Percentiles rank a stretch among this genome's conserved stretches.
These are phyloP conservation scores for Microdochium nivale DNA, from an alignment of 2,329 filamentous ascomycete genomes.

Conservation along the genomic window DNA sequence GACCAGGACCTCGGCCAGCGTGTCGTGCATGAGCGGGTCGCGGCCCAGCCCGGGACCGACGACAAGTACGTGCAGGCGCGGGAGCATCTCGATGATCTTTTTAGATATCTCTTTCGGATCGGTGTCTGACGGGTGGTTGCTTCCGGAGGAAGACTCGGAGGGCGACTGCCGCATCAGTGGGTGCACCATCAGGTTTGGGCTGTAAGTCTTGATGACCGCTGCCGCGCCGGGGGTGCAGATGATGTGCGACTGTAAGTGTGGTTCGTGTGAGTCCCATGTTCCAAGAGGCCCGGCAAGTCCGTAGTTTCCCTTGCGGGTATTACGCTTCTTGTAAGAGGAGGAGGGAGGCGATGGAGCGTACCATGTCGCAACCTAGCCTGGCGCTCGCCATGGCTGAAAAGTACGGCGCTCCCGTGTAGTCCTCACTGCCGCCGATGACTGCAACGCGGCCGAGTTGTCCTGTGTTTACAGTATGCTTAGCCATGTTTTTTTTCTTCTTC, in stretches of 20 bases:
- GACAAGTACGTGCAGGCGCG: conserved; percentile 84
- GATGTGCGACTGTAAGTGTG: conserved; percentile 64
- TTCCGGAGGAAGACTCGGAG: conserved; percentile 19
- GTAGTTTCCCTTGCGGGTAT: too few species aligned
- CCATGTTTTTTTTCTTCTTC: too few species aligned
- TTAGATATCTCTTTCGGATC: conserved; percentile 54
- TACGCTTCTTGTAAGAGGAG: neutral
- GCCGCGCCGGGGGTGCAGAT: conserved; percentile 89
- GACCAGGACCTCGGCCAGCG: conserved; percentile 67
- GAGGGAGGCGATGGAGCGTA: conserved; percentile 26
- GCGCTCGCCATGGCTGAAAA: conserved; percentile 98
- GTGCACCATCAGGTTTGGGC: conserved; percentile 93
- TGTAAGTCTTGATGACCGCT: conserved; percentile 93
- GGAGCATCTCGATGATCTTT: conserved; percentile 69
- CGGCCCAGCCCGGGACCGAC: conserved; percentile 88
- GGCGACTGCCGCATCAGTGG: conserved; percentile 75
- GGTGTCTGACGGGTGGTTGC: conserved; percentile 41
- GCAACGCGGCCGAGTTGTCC: conserved; percentile 87
- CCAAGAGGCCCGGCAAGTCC: too few species aligned
- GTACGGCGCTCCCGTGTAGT: conserved; percentile 95
- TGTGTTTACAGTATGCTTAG: conserved; percentile 26
- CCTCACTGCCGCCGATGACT: conserved; percentile 89
- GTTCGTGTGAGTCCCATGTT: too few species aligned
- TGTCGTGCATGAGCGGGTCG: conserved; percentile 83
- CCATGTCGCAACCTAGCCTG: conserved; percentile 82